Conservation (phyloP, 208 protist genomes). For the Crithidia thermophila region DNA sequence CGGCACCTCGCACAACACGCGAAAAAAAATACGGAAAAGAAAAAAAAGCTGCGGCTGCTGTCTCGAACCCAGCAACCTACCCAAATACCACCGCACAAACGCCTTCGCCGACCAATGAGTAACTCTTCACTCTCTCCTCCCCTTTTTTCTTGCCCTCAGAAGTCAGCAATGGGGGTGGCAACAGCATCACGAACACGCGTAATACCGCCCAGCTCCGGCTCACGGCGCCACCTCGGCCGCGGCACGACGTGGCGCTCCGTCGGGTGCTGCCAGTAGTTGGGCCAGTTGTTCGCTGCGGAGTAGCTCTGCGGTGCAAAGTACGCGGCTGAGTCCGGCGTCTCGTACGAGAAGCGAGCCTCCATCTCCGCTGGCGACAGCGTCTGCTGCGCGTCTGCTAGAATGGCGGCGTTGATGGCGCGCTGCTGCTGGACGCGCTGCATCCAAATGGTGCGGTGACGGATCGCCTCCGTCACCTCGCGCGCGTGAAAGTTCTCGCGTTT, state of each 20-base stretch:
- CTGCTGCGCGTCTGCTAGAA: slow-evolving; percentile 43
- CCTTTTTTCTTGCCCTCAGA: slow-evolving; percentile 33
- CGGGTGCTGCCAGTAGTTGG: slow-evolving; percentile 92
- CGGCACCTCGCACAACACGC: too few species aligned
- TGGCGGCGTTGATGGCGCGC: slow-evolving; percentile 70
- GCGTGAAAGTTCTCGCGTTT: slow-evolving; percentile 76
- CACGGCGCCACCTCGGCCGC: slow-evolving; percentile 69
- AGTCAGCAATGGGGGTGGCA: slow-evolving; percentile 56
- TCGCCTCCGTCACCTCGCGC: slow-evolving; percentile 75
- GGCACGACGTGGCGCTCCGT: slow-evolving; percentile 80
- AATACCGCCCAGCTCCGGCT: slow-evolving; percentile 84
- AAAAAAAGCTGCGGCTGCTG: too few species aligned
- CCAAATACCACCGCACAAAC: neutral
- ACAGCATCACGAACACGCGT: slow-evolving; percentile 78
- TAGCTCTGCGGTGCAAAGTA: slow-evolving; percentile 82
- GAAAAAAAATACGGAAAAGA: too few species aligned
- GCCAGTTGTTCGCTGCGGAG: slow-evolving; percentile 71
- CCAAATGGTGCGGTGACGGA: slow-evolving; percentile 85
- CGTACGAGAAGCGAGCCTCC: slow-evolving; percentile 56
- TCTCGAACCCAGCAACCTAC: too few species aligned
- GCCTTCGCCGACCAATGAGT: neutral
- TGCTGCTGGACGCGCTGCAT: slow-evolving; percentile 83
- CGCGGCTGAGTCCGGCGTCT: slow-evolving; percentile 69
- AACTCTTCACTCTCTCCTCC: neutral
- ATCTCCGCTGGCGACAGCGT: slow-evolving; percentile 37